phyloP scores from a whole-genome alignment of 192 early-diverging fungal species.

The Geranomyces variabilis region DNA sequence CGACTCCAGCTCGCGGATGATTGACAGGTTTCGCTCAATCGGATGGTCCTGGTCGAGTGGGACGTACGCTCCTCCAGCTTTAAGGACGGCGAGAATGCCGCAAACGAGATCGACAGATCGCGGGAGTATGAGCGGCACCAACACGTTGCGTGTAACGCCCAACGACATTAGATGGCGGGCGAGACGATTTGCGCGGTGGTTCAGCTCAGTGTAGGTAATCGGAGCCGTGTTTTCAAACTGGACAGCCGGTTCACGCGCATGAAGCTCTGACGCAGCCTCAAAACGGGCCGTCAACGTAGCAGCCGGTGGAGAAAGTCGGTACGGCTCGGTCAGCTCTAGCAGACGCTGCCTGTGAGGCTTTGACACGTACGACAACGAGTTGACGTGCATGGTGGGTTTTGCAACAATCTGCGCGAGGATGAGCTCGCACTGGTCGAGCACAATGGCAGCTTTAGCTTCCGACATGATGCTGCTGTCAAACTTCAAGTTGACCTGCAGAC shows the following conservation, averaged over 20 bases:
- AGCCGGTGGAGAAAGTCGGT: too few species aligned
- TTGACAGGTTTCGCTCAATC: constrained; percentile 10
- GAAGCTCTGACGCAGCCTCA: too few species aligned
- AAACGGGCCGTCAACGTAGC: too few species aligned
- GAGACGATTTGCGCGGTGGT: constrained; percentile 31
- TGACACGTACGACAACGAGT: too few species aligned
- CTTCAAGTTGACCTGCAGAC: too few species aligned
- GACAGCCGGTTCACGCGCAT: not conserved
- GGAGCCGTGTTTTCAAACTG: not conserved
- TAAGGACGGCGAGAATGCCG: constrained; percentile 35
- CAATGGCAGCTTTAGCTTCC: too few species aligned
- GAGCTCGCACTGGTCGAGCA: too few species aligned
- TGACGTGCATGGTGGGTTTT: too few species aligned
- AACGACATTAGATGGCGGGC: constrained; percentile 13
- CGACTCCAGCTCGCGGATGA: not conserved
- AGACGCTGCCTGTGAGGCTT: too few species aligned
- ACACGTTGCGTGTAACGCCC: constrained; percentile 30
- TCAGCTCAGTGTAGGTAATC: constrained; percentile 31
- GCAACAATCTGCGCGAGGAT: too few species aligned
- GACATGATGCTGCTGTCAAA: too few species aligned
- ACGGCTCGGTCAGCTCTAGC: too few species aligned
- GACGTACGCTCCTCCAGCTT: constrained; percentile 45
- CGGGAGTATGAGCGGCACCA: constrained; percentile 17
- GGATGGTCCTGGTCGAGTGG: constrained; percentile 32
- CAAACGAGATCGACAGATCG: constrained; percentile 18